Conservation (phyloP, 2,329 filamentous ascomycete genomes). For the Thielaviopsis populi region DNA sequence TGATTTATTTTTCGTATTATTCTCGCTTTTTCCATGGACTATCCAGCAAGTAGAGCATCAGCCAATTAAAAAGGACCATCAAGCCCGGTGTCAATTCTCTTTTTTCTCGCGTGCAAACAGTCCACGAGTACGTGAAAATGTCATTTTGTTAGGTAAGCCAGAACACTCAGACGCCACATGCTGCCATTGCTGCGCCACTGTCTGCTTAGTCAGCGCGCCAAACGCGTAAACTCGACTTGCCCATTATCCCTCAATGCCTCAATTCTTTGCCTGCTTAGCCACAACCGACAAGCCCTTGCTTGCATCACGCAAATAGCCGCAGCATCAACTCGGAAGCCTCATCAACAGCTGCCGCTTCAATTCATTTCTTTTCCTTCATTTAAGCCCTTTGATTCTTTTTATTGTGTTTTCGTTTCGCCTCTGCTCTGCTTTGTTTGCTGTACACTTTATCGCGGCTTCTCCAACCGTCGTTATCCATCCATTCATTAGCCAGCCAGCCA, state of each 20-base stretch:
- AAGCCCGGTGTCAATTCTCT: background rate
- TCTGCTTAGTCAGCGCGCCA: background rate
- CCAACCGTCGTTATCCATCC: background rate
- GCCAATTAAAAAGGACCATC: background rate
- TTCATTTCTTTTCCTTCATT: slow-evolving; percentile 8
- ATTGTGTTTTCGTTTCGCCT: background rate
- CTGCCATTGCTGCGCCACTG: background rate
- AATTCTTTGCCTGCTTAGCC: background rate
- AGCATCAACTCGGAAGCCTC: background rate
- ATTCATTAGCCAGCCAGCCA: slow-evolving; percentile 8
- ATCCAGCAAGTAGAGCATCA: background rate
- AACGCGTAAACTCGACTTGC: background rate
- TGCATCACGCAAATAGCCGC: background rate
- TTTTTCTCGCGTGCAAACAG: background rate
- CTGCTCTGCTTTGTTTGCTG: background rate
- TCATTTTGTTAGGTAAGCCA: background rate
- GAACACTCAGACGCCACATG: background rate
- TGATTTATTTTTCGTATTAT: background rate
- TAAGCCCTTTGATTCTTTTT: background rate
- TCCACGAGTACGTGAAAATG: background rate
- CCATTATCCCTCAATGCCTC: background rate
- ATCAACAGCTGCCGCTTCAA: background rate
- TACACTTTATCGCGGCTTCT: slow-evolving; percentile 4
- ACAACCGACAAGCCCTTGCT: background rate
- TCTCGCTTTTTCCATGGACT: background rate